A percentile compares a stretch with the other conserved stretches of the same genome.
These are phyloP conservation scores for Fremontodendron californicum DNA, from an alignment of 345 rosid species.

Conservation along the genomic window DNA sequence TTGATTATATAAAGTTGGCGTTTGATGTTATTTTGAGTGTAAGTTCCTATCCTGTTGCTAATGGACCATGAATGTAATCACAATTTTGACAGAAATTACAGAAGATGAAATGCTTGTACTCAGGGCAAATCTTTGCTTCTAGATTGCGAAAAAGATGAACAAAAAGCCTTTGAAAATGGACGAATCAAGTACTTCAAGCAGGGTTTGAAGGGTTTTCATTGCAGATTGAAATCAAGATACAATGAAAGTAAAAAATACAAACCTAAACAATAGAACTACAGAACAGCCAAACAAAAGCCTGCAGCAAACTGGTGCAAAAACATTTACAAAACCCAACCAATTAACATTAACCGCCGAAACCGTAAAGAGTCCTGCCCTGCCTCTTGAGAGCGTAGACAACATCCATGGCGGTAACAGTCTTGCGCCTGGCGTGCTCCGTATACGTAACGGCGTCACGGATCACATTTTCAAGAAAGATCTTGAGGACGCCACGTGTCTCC, in stretches of 20 bases:
- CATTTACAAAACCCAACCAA: not conserved
- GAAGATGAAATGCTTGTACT: slow-evolving; percentile 1
- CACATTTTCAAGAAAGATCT: slow-evolving; percentile 11
- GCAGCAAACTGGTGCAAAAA: not conserved
- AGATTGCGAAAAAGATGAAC: no score
- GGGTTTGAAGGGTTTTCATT: no score
- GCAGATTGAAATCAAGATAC: not conserved
- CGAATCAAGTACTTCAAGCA: no score
- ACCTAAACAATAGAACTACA: not conserved
- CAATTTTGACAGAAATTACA: slow-evolving; percentile 1
- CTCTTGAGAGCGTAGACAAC: no score
- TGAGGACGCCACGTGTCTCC: slow-evolving; percentile 11
- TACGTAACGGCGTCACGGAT: no score
- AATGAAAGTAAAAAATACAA: not conserved
- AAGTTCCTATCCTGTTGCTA: not conserved
- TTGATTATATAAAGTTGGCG: not conserved
- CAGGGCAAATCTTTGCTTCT: no score
- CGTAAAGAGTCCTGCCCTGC: no score
- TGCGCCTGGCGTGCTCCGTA: no score
- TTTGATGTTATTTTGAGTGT: not conserved
- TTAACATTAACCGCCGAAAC: slow-evolving; percentile 9
- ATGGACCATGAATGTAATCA: not conserved
- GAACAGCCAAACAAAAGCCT: not conserved
- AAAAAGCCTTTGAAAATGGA: no score
- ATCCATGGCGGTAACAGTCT: no score